Evolutionary conservation across 140 eudicot species (phyloP).

Genomic region (Stevia rebaudiana): DNA sequence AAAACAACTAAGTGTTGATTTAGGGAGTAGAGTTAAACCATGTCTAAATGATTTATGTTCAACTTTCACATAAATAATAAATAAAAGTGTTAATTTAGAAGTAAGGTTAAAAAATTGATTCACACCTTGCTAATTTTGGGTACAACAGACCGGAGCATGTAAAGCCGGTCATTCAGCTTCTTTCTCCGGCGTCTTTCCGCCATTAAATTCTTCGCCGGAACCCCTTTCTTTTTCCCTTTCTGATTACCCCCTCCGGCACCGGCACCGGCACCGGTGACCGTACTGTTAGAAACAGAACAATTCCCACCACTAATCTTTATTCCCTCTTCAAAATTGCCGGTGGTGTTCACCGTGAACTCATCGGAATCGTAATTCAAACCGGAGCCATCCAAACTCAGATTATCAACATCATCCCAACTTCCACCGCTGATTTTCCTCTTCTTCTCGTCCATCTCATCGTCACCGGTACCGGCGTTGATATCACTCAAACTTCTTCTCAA

Average conservation of each 20-base stretch:
- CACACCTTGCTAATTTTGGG: constrained; percentile 92
- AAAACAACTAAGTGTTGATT: too few relatives aligned
- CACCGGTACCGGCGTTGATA: not conserved
- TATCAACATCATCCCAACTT: constrained; percentile 66
- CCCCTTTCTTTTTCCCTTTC: constrained; percentile 84
- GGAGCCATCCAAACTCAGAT: constrained; percentile 76
- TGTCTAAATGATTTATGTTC: too few relatives aligned
- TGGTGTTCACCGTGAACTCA: constrained; percentile 52
- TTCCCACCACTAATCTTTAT: constrained; percentile 40
- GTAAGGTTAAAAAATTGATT: not conserved
- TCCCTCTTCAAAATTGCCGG: constrained; percentile 30
- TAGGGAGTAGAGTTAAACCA: too few relatives aligned
- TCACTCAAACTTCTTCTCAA: constrained; percentile 47
- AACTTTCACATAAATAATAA: too few relatives aligned
- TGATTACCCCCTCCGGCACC: constrained; percentile 40
- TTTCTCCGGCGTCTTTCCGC: constrained; percentile 90
- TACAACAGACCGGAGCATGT: constrained; percentile 88
- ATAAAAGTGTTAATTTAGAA: too few relatives aligned
- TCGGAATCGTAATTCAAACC: constrained; percentile 83
- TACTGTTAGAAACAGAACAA: constrained; percentile 45
- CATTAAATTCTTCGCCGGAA: constrained; percentile 95
- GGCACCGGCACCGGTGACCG: constrained; percentile 20
- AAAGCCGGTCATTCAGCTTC: constrained; percentile 95
- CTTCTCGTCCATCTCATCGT: constrained; percentile 33
- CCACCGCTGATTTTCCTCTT: constrained; percentile 42